Conservation (phyloP, 1,284 basidiomycete species). For the Schizophyllum amplum region DNA sequence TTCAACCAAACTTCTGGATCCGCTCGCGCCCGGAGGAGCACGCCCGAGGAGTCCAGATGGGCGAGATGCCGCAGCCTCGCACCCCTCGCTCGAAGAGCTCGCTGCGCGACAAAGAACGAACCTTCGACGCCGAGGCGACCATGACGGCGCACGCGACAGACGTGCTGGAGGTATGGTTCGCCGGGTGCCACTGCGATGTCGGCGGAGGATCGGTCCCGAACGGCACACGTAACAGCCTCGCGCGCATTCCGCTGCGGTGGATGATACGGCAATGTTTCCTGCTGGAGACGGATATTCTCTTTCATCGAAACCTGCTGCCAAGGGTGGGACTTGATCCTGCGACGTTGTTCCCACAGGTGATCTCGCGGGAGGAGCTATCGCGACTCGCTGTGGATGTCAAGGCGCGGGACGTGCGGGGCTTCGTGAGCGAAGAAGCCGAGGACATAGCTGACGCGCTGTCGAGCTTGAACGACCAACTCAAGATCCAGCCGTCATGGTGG, state of each 20-base stretch:
- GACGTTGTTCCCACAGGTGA: slow-evolving; percentile 33
- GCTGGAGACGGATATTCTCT: slow-evolving; percentile 41
- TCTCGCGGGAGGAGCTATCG: slow-evolving; percentile 23
- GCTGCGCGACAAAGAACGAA: slow-evolving; percentile 6
- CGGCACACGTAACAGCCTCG: slow-evolving; percentile 30
- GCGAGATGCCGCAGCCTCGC: slow-evolving; percentile 34
- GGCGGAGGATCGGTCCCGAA: slow-evolving; percentile 42
- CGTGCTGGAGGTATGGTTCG: slow-evolving; percentile 36
- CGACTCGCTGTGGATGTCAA: not conserved
- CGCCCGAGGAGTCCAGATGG: slow-evolving; percentile 31
- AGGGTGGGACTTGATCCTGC: slow-evolving; percentile 39
- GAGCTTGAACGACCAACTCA: slow-evolving; percentile 46
- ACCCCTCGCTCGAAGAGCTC: slow-evolving; percentile 2
- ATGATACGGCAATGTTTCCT: slow-evolving; percentile 51
- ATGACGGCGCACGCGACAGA: slow-evolving; percentile 17
- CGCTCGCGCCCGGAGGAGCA: slow-evolving; percentile 24
- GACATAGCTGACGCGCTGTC: slow-evolving; percentile 43
- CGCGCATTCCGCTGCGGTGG: slow-evolving; percentile 46
- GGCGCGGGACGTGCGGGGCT: slow-evolving; percentile 9
- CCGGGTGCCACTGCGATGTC: slow-evolving; percentile 33
- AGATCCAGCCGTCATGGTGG: slow-evolving; percentile 41
- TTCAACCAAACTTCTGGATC: slow-evolving; percentile 37
- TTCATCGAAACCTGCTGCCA: slow-evolving; percentile 39
- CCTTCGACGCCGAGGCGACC: slow-evolving; percentile 9
- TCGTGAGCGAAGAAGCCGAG: slow-evolving; percentile 34